Evolutionary conservation across 2,329 filamentous ascomycete genomes (phyloP), one percentile per base, ranked within the genome.

Genomic region (Acrocalymma vagum): DNA sequence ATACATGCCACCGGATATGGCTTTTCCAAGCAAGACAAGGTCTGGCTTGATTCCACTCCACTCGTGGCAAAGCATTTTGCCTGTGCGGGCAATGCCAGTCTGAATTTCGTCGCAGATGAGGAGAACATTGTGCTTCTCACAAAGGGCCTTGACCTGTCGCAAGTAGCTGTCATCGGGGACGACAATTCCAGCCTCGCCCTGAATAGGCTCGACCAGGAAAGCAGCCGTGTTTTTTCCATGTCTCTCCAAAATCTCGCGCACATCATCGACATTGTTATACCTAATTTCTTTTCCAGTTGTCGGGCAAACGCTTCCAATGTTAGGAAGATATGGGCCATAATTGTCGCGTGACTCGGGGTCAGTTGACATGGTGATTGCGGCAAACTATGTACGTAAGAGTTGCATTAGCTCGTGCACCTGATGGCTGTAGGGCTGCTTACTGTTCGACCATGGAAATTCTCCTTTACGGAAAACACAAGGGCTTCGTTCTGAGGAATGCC

Each of bases 31-130:
- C 31, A 95, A 86, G 16, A 99, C 87, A 63, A 99, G 81, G 69
- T 99, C 94, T 25, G 93, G 94, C 78, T 93, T 95, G 78, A 99
- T 91, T 57, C 86, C 88, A 41, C 89, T 86, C 92, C 94, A 97
- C 74, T 99, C 85, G 63, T 89, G 87, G 79, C 91, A 96, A 38
- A 99, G 84, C 77, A 99, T 88, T 65, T 88, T 89, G 37, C 94
- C 94, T 13, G 94, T 99, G 51, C 94, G 86, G 38, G 91, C 94
- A 66, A 99, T 96, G 55, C 93, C 93, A 5, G 94, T 99, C 75
- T 99, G 94, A 62, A 99, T 96, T 80, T 99, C 94, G 70, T 99
- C 94, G 71, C 90, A 95, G 71, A 99, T 97, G 66, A 99, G 77
- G 31, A 99, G 84, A 25, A 95, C 91, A 53, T 96, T 96, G 80